Conservation (phyloP, 345 rosid species). For the Salix purpurea region DNA sequence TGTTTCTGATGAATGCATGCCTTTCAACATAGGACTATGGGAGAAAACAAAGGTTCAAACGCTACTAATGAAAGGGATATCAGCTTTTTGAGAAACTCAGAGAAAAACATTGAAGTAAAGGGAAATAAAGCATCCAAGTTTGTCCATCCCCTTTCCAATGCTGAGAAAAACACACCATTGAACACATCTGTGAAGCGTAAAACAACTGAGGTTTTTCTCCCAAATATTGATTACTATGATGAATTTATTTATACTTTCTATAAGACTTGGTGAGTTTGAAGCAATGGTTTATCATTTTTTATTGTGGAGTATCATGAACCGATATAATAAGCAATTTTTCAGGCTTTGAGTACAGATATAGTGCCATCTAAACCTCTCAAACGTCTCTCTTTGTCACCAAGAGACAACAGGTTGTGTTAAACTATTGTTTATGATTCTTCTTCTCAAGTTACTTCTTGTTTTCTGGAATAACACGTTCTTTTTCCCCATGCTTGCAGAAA, state of each 20-base stretch:
- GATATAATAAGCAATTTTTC: slow-evolving; percentile 12
- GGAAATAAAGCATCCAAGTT: slow-evolving; percentile 18
- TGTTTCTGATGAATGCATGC: slow-evolving; percentile 2
- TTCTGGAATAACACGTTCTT: slow-evolving; percentile 6
- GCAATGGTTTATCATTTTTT: not conserved
- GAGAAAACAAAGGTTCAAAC: slow-evolving; percentile 34
- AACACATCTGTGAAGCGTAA: slow-evolving; percentile 65
- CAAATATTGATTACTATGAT: not conserved
- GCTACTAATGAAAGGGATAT: slow-evolving; percentile 26
- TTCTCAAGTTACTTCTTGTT: slow-evolving; percentile 4
- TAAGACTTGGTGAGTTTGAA: slow-evolving; percentile 5
- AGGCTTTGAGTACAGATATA: slow-evolving; percentile 44
- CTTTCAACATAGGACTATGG: slow-evolving; percentile 38
- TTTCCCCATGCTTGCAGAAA: slow-evolving; percentile 32
- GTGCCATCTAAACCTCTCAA: slow-evolving; percentile 43
- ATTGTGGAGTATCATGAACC: not conserved
- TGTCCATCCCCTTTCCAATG: slow-evolving; percentile 27
- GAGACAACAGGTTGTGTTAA: slow-evolving; percentile 51
- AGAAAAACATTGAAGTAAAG: slow-evolving; percentile 29
- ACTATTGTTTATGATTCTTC: not conserved
- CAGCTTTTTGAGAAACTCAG: slow-evolving; percentile 28
- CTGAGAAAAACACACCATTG: slow-evolving; percentile 27
- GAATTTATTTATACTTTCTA: not conserved
- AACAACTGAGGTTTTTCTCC: slow-evolving; percentile 46
- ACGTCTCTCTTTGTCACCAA: slow-evolving; percentile 54